Evolutionary conservation across 306 rosid species (phyloP), one percentile per base, ranked within the genome.

Genomic region (Malus fusca): DNA sequence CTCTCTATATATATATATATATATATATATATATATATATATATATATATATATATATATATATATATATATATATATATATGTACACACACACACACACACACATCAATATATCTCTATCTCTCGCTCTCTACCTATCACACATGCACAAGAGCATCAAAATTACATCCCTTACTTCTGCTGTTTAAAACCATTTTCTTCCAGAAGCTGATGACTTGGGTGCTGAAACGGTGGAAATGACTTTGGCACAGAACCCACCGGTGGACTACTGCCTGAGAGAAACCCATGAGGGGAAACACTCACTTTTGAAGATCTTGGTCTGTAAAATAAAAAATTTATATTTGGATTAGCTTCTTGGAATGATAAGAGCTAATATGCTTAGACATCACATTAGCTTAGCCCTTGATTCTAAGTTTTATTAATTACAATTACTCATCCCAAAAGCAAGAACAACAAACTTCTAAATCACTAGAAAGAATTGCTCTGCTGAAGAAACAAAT

Each of bases 221-320:
- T 95, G 99, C 97, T 95, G 98, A 84, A 95, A 92, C 4, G 87
- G 90, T 37, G 98, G 99, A 85, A 92, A 87, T 48, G 99, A 87
- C 81, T 92, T 95, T n/a, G 99, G 99, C 86, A 89, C 66, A 63
- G 99, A 95, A 81, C 98, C 99, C 72, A 95, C 97, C 1, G 98
- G 97, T 42, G 99, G 96, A 86, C 98, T 94, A 74, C 85, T 84
- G 42, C 90, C 93, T 31, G 89, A 72, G 75, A 87, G 83, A 68
- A 81, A 68, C 42, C 97, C 97, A 85, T 81, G 97, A 21, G 98
- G 99, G 62, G 99, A 95, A 81, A 87, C 78, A 79, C 96, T 89
- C 88, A 92, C 79, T 78, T 82, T 95, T 51, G 97, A 95, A 53
- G 90, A 83, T 82, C 90, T 88, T 69, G 72, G 81, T 73, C 99